Percentiles rank a stretch among this genome's conserved stretches.
These are phyloP conservation scores for Martiniozyma asiatica DNA, from an alignment of 1,139 yeast species.

Conservation along the genomic window DNA sequence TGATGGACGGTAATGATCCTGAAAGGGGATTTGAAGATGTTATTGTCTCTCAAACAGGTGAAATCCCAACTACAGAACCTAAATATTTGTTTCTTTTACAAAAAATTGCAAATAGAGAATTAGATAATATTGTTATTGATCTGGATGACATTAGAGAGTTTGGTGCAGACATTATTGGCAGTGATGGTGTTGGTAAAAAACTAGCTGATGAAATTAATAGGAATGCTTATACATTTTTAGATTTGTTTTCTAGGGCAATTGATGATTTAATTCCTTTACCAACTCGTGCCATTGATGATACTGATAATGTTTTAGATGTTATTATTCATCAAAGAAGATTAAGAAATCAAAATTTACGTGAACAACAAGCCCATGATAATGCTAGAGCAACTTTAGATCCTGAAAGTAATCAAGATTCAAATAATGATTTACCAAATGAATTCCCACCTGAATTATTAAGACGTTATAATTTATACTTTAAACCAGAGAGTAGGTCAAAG, in stretches of 20 bases:
- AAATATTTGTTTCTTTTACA: conserved; percentile 74
- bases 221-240: conserved; percentile 72
- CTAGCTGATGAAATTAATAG: conserved; percentile 48
- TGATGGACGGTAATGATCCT: conserved; percentile 14
- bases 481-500: conserved; percentile 47
- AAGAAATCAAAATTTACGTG: conserved; percentile 63
- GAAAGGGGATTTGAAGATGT: conserved; percentile 23
- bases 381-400: conserved; percentile 23
- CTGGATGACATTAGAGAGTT: conserved; percentile 71
- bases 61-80: conserved; percentile 32
- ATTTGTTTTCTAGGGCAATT: conserved; percentile 59
- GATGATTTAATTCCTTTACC: conserved; percentile 82
- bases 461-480: conserved; percentile 77
- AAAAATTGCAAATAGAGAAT: conserved; percentile 72
- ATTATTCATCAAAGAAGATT: conserved; percentile 80
- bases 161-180: conserved; percentile 33
- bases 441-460: conserved; percentile 85
- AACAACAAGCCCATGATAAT: conserved; percentile 49
- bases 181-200: conserved; percentile 14
- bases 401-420: conserved; percentile 14
- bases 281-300: conserved; percentile 59
- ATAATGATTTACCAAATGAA: conserved; percentile 25
- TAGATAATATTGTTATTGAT: conserved; percentile 56
- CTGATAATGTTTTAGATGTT: conserved; percentile 88
- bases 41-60: conserved; percentile 12